phyloP scores from a whole-genome alignment of 139 green algal genomes.

The Astrephomene gubernaculifera region DNA sequence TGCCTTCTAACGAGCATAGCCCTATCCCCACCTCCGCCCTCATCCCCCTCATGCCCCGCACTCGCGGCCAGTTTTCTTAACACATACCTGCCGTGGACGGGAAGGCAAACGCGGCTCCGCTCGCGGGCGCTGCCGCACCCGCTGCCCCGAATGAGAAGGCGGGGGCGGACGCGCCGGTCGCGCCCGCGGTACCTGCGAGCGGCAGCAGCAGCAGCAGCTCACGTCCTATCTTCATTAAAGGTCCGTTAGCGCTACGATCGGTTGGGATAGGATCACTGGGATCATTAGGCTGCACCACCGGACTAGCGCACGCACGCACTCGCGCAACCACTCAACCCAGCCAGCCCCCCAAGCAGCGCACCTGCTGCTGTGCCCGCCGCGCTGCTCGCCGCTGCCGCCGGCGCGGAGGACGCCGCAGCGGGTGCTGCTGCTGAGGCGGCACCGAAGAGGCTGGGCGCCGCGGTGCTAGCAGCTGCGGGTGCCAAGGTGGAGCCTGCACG shows the following conservation, averaged over 20 bases:
- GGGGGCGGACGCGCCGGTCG: not conserved
- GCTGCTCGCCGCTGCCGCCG: not conserved
- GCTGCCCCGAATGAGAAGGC: not conserved
- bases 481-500: not conserved
- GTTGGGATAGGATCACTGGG: too few relatives aligned
- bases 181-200: not conserved
- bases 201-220: too few relatives aligned
- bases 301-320: too few relatives aligned
- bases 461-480: not conserved
- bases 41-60: too few relatives aligned
- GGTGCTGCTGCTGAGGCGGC: not conserved
- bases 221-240: too few relatives aligned
- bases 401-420: not conserved
- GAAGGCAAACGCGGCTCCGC: not conserved
- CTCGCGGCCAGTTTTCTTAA: too few relatives aligned
- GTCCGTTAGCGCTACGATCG: too few relatives aligned
- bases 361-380: not conserved
- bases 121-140: not conserved
- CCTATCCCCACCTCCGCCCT: too few relatives aligned
- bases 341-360: too few relatives aligned
- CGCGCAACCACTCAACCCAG: too few relatives aligned
- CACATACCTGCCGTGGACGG: not conserved
- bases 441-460: conserved; percentile 6
- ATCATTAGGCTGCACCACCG: too few relatives aligned
- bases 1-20: too few relatives aligned